Evolutionary conservation across 768 basidiomycete genomes (phyloP), one percentile per base, ranked within the genome.

Genomic region (Termitomyces sp.): DNA sequence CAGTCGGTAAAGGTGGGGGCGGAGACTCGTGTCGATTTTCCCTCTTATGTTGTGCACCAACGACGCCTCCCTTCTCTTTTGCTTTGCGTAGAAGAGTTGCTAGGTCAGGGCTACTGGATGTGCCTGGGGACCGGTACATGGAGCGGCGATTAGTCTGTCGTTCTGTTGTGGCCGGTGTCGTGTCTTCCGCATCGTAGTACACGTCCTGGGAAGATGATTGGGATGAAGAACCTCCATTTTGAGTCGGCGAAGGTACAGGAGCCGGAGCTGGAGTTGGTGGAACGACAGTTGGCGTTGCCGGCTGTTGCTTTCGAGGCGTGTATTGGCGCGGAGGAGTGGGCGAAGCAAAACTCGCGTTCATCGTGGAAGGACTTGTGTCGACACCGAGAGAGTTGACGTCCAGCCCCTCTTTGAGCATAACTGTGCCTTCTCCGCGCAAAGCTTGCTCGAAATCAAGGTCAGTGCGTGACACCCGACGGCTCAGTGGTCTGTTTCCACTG

Each of bases 31-130:
- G 67, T 58, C 74, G 67, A 53, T 69, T 72, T 52, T 76, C 74
- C 52, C 69, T 75, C 61, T 71, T 73, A 68, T 71, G 62, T 61
- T 66, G 71, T 39, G 64, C 55, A 15, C 72, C 70, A 24, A 82
- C 68, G 44, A 78, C 75, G 0, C 78, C 81, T 20, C 85, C 85
- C 54, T 82, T 78, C 68, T 89, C 90, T 74, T 88, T 92, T 16
- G 91, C 89, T 75, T 94, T 95, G 63, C 89, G 82, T 57, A 95
- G 73, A 57, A 97, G 80, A 11, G 92, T 94, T 4, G 92, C 92
- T 22, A 97, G 80, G 74, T 98, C 95, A 32, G 95, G 96, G 70
- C 90, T 94, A 67, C 91, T 92, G 38, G 94, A 90, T 8, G 93
- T 96, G 46, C 94, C 95, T 12, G 91, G 82, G 20, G 91, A 89